phyloP scores from a whole-genome alignment of 768 basidiomycete genomes.

The Dendrothele bispora region DNA sequence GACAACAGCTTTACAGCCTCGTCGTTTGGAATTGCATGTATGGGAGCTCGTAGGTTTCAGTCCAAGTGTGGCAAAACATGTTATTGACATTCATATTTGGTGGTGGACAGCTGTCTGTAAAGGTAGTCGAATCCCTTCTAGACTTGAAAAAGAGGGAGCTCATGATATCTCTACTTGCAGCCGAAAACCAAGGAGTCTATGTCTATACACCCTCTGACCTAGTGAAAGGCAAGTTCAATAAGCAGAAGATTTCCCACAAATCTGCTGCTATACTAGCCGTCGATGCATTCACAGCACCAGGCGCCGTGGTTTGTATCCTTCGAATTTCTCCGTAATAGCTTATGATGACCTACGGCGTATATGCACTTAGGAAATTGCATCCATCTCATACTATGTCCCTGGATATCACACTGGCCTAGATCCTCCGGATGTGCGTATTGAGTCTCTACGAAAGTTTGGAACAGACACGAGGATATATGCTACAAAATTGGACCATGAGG shows the following conservation, averaged over 20 bases:
- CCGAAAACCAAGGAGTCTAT: too few relatives aligned
- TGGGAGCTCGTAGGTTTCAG: too few relatives aligned
- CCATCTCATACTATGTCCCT: slow-evolving; percentile 28
- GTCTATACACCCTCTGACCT: background rate
- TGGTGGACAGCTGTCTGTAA: background rate
- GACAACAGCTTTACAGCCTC: too few relatives aligned
- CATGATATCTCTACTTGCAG: too few relatives aligned
- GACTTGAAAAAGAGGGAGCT: too few relatives aligned
- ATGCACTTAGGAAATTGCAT: slow-evolving; percentile 23
- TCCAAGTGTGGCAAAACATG: too few relatives aligned
- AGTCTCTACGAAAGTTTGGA: slow-evolving; percentile 7
- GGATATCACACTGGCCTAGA: slow-evolving; percentile 22
- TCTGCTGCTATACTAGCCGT: slow-evolving; percentile 19
- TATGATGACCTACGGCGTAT: too few relatives aligned
- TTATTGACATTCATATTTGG: too few relatives aligned
- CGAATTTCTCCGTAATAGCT: too few relatives aligned
- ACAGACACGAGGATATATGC: slow-evolving; percentile 11
- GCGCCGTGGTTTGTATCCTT: slow-evolving; percentile 8
- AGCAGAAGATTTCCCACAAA: background rate
- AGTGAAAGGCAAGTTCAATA: background rate
- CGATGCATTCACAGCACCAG: slow-evolving; percentile 5
- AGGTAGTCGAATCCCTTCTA: too few relatives aligned
- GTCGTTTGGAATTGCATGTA: slow-evolving; percentile 24
- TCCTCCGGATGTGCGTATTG: slow-evolving; percentile 19
- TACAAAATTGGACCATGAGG: slow-evolving; percentile 19